A percentile compares a stretch with the other conserved stretches of the same genome.
Evolutionary conservation across 2,329 filamentous ascomycete genomes (phyloP).

Genomic region (Penicillium brasilianum): DNA sequence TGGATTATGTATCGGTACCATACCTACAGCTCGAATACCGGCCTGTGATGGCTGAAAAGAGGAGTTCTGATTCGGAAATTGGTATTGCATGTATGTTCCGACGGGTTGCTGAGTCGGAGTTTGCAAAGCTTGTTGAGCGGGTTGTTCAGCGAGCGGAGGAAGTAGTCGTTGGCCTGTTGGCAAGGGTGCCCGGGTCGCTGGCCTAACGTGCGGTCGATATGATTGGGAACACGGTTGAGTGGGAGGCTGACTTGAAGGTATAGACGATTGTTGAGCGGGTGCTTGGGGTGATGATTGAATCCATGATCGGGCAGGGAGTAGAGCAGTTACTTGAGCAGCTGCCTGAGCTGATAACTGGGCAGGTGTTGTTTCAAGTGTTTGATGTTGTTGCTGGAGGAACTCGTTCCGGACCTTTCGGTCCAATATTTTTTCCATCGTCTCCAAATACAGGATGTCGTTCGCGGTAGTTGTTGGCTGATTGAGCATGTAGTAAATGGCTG

Average conservation of each 20-base stretch:
- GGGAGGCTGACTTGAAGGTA: not conserved
- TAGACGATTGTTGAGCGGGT: not conserved
- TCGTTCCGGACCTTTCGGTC: not conserved
- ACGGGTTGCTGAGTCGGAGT: not conserved
- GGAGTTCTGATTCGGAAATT: not conserved
- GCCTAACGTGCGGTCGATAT: not conserved
- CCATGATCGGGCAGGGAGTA: no score
- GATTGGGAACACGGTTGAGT: not conserved
- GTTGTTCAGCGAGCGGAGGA: no score
- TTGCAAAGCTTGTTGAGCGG: not conserved
- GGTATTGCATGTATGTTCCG: not conserved
- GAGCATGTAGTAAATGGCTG: conserved; percentile 15
- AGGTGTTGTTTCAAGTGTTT: not conserved
- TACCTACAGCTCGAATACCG: not conserved
- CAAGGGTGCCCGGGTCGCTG: not conserved
- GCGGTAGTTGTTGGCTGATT: conserved; percentile 8
- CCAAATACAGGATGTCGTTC: conserved; percentile 7
- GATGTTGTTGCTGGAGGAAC: not conserved
- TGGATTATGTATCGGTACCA: not conserved
- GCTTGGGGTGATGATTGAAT: not conserved
- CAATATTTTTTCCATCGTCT: conserved; percentile 8
- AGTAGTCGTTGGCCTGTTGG: not conserved
- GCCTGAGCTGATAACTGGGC: not conserved
- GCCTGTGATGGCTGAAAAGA: not conserved
- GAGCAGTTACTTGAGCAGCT: not conserved